Base-by-base conservation (phyloP, 2,329 filamentous ascomycete genomes). In the Claviceps capensis region DNA sequence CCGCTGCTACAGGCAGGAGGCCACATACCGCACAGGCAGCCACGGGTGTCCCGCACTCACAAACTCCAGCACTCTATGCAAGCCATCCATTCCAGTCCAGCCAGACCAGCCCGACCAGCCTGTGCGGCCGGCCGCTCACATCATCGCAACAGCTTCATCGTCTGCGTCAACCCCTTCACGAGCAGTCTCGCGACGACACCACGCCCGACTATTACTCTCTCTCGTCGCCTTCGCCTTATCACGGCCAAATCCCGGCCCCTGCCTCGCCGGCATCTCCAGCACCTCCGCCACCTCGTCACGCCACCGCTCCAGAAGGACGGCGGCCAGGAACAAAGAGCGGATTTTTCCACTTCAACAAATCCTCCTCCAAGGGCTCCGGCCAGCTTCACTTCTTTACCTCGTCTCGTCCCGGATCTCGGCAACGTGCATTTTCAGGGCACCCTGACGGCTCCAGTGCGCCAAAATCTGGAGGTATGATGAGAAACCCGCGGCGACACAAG, bases 281-380 rank as follows among this genome's bases (percentile, higher is more conserved):
- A 56, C 55, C 22, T 56, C 55, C 17, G 19, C 16, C 49, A 14
- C 19, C 43, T 23, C 53, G 49, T 34, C 43, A 44, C 42, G 43
- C 47, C 34, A 45, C 37, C 50, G n/a, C 53, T 14, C 44, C 46
- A 34, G 48, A 22, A 16, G 38, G 26, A 2, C 45, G 42, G 42
- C 53, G 40, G 22, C 73, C 71, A 58, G 57, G 67, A n/a, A 67
- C 70, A 53, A 75, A 72, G 60, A 69, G 70, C 59, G 70, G 71
- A 57, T 76, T 77, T 63, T 75, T 76, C 59, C 70, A 73, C 61
- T 76, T 77, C 62, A 69, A 67, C 55, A 77, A 76, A 58, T 62
- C 62, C 23, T 63, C 69, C 22, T 64, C 69, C 57, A 74, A 70
- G 57, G 64, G 70, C 49, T 65, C 67, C 47, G 72, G 69, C 50